A percentile compares a stretch with the other conserved stretches of the same genome.
phyloP scores from a whole-genome alignment of 176 grass and related monocot genomes.

The Hordeum vulgare region MorexV3_pseudomolecules_assembly NC_058521.1:405814564-405815063 shows the following conservation, averaged over 20 bases:
- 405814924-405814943: slow-evolving; percentile 35
- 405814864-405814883: slow-evolving; percentile 55
- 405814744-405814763: slow-evolving; percentile 74
- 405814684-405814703: slow-evolving; percentile 17
- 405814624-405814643: not conserved
- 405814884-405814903: slow-evolving; percentile 31
- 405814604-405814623: not conserved
- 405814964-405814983: slow-evolving; percentile 26
- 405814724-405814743: slow-evolving; percentile 75
- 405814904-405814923: slow-evolving; percentile 70
- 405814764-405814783: slow-evolving; percentile 59
- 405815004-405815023: slow-evolving; percentile 46
- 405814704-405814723: slow-evolving; percentile 46
- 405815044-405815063: slow-evolving; percentile 49
- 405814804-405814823: slow-evolving; percentile 52
- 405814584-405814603: slow-evolving; percentile 86
- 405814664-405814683: not conserved
- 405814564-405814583: slow-evolving; percentile 67
- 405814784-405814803: slow-evolving; percentile 86
- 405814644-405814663: not conserved
- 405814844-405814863: slow-evolving; percentile 89
- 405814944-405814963: slow-evolving; percentile 40
- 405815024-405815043: slow-evolving; percentile 82
- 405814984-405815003: slow-evolving; percentile 2
- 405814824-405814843: slow-evolving; percentile 67